Base-by-base conservation (phyloP, 768 basidiomycete species). In the Kwoniella botswanensis region DNA sequence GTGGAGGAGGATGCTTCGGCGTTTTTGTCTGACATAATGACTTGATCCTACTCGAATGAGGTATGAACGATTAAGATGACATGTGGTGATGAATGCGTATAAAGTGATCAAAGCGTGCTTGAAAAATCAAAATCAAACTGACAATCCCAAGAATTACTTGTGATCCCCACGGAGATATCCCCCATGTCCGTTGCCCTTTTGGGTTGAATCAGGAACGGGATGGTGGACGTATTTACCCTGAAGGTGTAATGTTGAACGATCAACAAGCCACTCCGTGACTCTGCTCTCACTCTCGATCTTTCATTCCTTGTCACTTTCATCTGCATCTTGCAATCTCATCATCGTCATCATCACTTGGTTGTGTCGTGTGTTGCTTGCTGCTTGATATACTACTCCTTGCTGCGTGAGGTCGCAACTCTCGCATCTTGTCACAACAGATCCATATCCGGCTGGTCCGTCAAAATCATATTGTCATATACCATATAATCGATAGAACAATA, bases 1-100 rank as follows among this genome's bases (percentile, higher is more conserved):
- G 74, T 74, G 26, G 77, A 72, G 29, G 69, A 56, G 21, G 69
- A 55, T n/a, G 70, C 61, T n/a, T n/a, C 43, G n/a, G 63, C 41
- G 50, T 71, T 73, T 21, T 59, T 57, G 12, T 22, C 52, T 21
- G 60, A 41, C 69, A 75, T 75, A 22, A 1, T 60, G 63, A 22
- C 65, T 11, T 50, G 26, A 42, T 13, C 26, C 24, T 13, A 35
- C 29, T 9, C 21, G 21, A 13, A 11, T 55, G 42, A 6, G 41
- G 26, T 42, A 21, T 10, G 0, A 15, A 15, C 3, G 26, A 9
- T 6, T 35, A 9, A 35, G 7, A 35, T 0, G 7, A 35, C 6
- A 6, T 35, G 35, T 9, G 35, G 35, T 35, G 35, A 7, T 35
- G 4, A 7, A 35, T 35, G 7, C 35, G 35, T 26, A 57, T 58